Evolutionary conservation across 1,284 basidiomycete species (phyloP).

Genomic region (Xerocomus amazonicus): DNA sequence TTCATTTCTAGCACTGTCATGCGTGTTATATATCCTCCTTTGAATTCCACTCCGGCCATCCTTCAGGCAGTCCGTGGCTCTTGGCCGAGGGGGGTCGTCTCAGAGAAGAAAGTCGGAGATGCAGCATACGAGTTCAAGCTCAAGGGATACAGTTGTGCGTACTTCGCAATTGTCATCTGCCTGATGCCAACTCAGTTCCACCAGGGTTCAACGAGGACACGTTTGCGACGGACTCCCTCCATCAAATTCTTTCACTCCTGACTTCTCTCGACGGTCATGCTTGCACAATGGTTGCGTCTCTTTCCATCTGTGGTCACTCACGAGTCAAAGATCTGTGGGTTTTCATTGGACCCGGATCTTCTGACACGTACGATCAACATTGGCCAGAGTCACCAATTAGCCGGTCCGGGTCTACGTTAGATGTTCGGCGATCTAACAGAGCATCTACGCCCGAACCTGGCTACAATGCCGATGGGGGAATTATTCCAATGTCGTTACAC

Average conservation of each 20-base stretch:
- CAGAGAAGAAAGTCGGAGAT: conserved; percentile 70
- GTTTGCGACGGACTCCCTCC: conserved; percentile 71
- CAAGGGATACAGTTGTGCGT: conserved; percentile 73
- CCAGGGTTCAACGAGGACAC: conserved; percentile 77
- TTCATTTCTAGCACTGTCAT: conserved; percentile 64
- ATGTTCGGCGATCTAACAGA: conserved; percentile 34
- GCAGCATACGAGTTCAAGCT: conserved; percentile 74
- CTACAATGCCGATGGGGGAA: conserved; percentile 19
- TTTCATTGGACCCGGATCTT: conserved; percentile 55
- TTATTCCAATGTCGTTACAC: conserved; percentile 31
- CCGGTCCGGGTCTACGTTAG: conserved; percentile 33
- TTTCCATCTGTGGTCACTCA: conserved; percentile 65
- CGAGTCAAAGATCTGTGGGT: conserved; percentile 76
- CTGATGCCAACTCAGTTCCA: conserved; percentile 20
- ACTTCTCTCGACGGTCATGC: conserved; percentile 63
- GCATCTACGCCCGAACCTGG: conserved; percentile 32
- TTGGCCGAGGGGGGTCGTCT: conserved; percentile 74
- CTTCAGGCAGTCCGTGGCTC: conserved; percentile 71
- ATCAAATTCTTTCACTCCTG: conserved; percentile 65
- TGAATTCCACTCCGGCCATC: conserved; percentile 72
- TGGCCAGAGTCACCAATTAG: conserved; percentile 36
- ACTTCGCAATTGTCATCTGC: conserved; percentile 7
- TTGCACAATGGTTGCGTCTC: conserved; percentile 64
- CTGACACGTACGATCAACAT: conserved; percentile 29
- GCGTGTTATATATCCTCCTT: conserved; percentile 69